Evolutionary conservation across 2,329 filamentous ascomycete genomes (phyloP).

Genomic region (Curvularia eragrostidis): DNA sequence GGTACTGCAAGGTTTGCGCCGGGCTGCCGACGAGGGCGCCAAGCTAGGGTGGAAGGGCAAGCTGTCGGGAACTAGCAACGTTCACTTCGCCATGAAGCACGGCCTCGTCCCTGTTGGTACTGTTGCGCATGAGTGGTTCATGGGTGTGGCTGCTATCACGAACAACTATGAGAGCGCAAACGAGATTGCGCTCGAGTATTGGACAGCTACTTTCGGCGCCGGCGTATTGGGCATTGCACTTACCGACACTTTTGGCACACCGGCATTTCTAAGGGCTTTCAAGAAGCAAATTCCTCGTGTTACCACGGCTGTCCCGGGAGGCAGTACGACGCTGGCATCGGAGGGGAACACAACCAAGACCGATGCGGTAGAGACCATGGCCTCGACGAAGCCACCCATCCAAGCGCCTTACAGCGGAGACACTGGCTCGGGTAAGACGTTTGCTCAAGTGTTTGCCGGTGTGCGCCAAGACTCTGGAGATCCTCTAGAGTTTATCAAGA

Average conservation of each 20-base stretch:
- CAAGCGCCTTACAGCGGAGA: conserved; percentile 51
- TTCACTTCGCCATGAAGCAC: conserved; percentile 95
- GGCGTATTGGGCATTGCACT: conserved; percentile 84
- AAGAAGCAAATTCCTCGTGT: conserved; percentile 65
- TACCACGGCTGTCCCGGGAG: conserved; percentile 52
- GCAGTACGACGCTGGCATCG: conserved; percentile 51
- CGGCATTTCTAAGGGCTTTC: conserved; percentile 86
- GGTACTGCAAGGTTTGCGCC: conserved; percentile 84
- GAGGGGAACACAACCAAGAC: conserved; percentile 52
- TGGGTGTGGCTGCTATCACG: conserved; percentile 93
- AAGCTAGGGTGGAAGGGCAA: conserved; percentile 71
- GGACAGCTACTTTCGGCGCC: conserved; percentile 89
- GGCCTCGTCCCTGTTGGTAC: conserved; percentile 85
- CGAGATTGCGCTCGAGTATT: conserved; percentile 82
- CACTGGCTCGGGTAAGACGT: conserved; percentile 63
- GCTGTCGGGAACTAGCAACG: conserved; percentile 90
- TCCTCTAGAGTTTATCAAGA: conserved; percentile 77
- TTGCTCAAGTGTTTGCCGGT: conserved; percentile 82
- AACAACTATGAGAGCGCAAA: conserved; percentile 85
- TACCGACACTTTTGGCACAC: conserved; percentile 95
- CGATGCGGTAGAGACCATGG: conserved; percentile 44
- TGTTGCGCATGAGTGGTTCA: conserved; percentile 98
- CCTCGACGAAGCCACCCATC: conserved; percentile 52
- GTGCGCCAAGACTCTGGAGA: conserved; percentile 92
- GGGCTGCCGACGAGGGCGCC: conserved; percentile 74